These are phyloP conservation scores for Proliferodiscus dingleyae DNA, from an alignment of 2,329 filamentous ascomycete genomes.

Conservation along the genomic window DNA sequence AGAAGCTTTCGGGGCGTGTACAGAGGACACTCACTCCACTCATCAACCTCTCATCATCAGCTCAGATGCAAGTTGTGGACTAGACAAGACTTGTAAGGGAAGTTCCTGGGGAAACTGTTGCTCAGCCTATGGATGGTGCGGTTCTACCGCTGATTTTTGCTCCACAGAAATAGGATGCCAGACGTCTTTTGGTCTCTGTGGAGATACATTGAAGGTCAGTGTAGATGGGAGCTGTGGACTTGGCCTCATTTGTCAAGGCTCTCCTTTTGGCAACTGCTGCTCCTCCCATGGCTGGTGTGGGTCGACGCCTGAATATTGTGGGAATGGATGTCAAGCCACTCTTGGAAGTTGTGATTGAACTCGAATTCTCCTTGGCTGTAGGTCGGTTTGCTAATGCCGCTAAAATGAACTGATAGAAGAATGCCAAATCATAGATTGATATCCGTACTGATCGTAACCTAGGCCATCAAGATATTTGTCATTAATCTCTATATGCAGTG, in stretches of 20 bases:
- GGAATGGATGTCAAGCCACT: slow-evolving; percentile 3
- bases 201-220: slow-evolving; percentile 3
- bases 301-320: slow-evolving; percentile 11
- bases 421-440: neutral
- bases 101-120: slow-evolving; percentile 3
- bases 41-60: neutral
- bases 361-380: neutral
- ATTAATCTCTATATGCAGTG: too few relatives aligned
- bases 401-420: neutral
- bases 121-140: slow-evolving; percentile 4
- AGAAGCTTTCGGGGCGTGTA: neutral
- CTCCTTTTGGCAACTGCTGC: slow-evolving; percentile 17
- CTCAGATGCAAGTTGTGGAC: slow-evolving; percentile 3
- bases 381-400: neutral
- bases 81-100: slow-evolving; percentile 3
- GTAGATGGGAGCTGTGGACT: slow-evolving; percentile 15
- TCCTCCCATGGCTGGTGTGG: slow-evolving; percentile 17
- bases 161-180: neutral
- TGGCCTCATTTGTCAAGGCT: slow-evolving; percentile 8
- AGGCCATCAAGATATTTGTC: too few relatives aligned
- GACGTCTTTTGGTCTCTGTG: neutral
- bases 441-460: too few relatives aligned
- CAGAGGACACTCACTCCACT: too few relatives aligned
- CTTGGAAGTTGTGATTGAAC: slow-evolving; percentile 5
- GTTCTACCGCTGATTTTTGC: neutral